Percentiles rank a stretch among this genome's conserved stretches.
Conservation (phyloP, 192 early-diverging fungal species). For the Coemansia asiatica region DNA sequence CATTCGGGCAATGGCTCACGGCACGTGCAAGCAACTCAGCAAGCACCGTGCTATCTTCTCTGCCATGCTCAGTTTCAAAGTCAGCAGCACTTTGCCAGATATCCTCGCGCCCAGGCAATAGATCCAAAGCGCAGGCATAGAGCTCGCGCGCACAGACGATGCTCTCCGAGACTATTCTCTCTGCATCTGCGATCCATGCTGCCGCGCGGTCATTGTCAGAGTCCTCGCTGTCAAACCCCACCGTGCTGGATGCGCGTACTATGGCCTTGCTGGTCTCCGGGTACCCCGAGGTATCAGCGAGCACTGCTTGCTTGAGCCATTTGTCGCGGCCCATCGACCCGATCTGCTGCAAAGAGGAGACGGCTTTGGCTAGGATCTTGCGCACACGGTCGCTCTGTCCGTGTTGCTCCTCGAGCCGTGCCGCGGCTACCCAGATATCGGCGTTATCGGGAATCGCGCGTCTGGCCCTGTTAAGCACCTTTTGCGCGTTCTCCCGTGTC, state of each 20-base stretch:
- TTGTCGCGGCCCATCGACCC: slow-evolving; percentile 69
- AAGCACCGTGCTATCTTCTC: slow-evolving; percentile 58
- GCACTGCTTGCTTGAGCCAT: slow-evolving; percentile 87
- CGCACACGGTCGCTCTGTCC: slow-evolving; percentile 63
- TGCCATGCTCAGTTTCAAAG: slow-evolving; percentile 81
- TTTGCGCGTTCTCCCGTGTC: slow-evolving; percentile 81
- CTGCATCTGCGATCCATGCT: slow-evolving; percentile 91
- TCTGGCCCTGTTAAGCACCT: slow-evolving; percentile 89
- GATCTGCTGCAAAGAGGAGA: slow-evolving; percentile 61
- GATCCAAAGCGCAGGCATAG: slow-evolving; percentile 75
- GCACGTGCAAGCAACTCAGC: slow-evolving; percentile 81
- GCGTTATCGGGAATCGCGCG: slow-evolving; percentile 79
- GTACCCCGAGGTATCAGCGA: slow-evolving; percentile 76
- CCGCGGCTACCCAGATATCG: slow-evolving; percentile 95
- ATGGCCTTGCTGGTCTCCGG: slow-evolving; percentile 82
- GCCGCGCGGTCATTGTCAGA: slow-evolving; percentile 74
- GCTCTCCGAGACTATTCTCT: slow-evolving; percentile 64
- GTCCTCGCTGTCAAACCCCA: slow-evolving; percentile 62
- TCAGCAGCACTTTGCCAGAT: slow-evolving; percentile 87
- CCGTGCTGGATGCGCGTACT: slow-evolving; percentile 71
- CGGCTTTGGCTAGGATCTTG: slow-evolving; percentile 71
- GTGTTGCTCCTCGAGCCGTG: slow-evolving; percentile 85
- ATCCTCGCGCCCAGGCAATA: slow-evolving; percentile 73
- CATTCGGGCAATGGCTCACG: slow-evolving; percentile 85
- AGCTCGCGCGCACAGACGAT: slow-evolving; percentile 84